Conservation (phyloP, 345 rosid species). For the Leavenworthia alabamica region DNA sequence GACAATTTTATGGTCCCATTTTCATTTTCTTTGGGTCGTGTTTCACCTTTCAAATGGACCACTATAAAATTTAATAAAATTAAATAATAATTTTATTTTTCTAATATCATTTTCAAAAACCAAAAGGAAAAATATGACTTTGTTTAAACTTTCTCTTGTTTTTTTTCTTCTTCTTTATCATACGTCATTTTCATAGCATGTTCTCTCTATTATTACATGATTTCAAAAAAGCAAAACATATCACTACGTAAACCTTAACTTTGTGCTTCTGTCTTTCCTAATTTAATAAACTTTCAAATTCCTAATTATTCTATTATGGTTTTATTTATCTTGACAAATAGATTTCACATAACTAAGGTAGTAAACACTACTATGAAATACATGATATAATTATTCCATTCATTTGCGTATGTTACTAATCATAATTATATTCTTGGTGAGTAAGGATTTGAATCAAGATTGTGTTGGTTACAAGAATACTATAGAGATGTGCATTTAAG, state of each 20-base stretch:
- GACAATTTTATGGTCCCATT: slow-evolving; percentile 28
- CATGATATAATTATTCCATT: neutral
- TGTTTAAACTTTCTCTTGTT: slow-evolving; percentile 15
- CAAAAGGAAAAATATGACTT: slow-evolving; percentile 11
- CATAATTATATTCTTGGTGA: neutral
- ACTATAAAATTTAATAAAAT: neutral
- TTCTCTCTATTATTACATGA: slow-evolving; percentile 9
- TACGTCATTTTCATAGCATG: slow-evolving; percentile 25
- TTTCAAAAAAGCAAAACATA: slow-evolving; percentile 22
- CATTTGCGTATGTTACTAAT: neutral
- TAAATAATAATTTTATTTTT: neutral
- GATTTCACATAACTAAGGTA: neutral
- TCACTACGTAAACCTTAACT: neutral
- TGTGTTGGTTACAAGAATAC: slow-evolving; percentile 4
- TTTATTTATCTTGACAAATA: neutral
- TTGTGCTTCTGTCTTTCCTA: slow-evolving; percentile 9
- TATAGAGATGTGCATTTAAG: slow-evolving; percentile 22
- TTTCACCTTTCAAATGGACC: slow-evolving; percentile 29
- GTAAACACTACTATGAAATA: neutral
- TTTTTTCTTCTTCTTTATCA: neutral
- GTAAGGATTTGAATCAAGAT: slow-evolving; percentile 15
- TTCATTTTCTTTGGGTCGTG: slow-evolving; percentile 8
- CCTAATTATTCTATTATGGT: neutral
- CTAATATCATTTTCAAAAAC: slow-evolving; percentile 12
- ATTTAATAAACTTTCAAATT: neutral